These are phyloP conservation scores for Cantharellus anzutake DNA, from an alignment of 768 basidiomycete species.

Conservation along the genomic window DNA sequence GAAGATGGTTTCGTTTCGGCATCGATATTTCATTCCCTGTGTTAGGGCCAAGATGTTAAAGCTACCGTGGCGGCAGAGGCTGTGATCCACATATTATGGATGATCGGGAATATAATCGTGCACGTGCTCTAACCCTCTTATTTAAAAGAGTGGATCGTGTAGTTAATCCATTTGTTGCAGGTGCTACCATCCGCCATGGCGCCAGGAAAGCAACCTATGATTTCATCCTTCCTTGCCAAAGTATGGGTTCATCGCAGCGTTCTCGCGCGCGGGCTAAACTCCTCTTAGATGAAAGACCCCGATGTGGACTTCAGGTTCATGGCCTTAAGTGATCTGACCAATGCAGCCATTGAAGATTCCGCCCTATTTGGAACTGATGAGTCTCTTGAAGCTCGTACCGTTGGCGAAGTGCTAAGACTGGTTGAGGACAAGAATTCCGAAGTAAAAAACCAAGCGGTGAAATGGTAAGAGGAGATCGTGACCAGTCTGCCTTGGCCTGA, in stretches of 20 bases:
- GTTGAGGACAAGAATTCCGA: constrained; percentile 94
- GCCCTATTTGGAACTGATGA: constrained; percentile 70
- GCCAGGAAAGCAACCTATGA: background rate
- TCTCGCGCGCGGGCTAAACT: background rate
- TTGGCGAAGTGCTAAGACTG: constrained; percentile 65
- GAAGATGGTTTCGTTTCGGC: background rate
- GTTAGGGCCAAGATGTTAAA: too few species aligned
- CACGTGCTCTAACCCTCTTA: too few species aligned
- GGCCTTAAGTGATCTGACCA: constrained; percentile 89
- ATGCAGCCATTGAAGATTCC: constrained; percentile 67
- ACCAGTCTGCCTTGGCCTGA: background rate
- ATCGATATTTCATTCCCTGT: background rate
- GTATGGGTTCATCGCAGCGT: background rate
- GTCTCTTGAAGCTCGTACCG: constrained; percentile 60
- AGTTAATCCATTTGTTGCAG: too few species aligned
- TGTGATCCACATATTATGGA: too few species aligned
- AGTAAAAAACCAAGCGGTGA: constrained; percentile 94
- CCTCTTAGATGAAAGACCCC: background rate
- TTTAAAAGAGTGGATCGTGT: too few species aligned
- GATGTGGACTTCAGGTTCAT: constrained; percentile 47
- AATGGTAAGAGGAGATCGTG: constrained; percentile 46
- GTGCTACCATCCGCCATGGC: background rate
- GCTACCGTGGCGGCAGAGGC: too few species aligned
- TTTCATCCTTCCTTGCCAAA: background rate
- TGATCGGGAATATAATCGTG: too few species aligned